Evolutionary conservation across 495 filamentous ascomycete genomes (phyloP), one percentile per base, ranked within the genome.

Genomic region (Penicillium soppii): DNA sequence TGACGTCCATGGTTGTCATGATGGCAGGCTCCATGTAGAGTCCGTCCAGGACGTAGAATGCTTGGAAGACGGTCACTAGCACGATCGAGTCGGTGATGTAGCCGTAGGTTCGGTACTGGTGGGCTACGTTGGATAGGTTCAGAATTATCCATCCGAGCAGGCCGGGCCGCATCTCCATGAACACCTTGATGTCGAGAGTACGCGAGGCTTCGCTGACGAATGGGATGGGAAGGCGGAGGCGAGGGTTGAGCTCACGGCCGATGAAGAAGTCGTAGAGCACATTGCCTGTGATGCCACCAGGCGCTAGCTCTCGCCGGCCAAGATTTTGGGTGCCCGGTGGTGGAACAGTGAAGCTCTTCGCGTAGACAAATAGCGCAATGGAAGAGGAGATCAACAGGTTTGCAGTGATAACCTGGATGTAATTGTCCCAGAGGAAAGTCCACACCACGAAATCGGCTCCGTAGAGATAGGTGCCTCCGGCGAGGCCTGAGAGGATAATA

Each of bases 181-280:
- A 97, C 41, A 84, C 77, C 71, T 96, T 97, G 67, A 98, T 87
- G 61, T 98, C 95, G 40, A 97, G 80, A 40, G 86, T 85, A 9
- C 72, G 67, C 5, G 73, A 69, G 3, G 59, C 53, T 35, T 77
- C 72, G 33, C 68, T 69, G 48, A 76, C 57, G 56, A 89, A 88
- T 17, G 94, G 75, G 43, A 92, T 64, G 2, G 91, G 91, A 10
- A 96, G 61, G 4, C 76, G 82, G 41, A 97, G 67, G 23, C 91
- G 91, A 7, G 95, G 92, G 72, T 97, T 98, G 50, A 97, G 85
- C 64, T 97, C 94, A 29, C 94, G 90, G 16, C 94, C 94, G 56
- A 97, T 97, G 74, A 90, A 98, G 80, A 89, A 97, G 70, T 97
- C 92, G 69, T 97, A 97, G 26, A 97, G 69, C 41, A 87, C 69